Percentiles rank a stretch among this genome's conserved stretches.
phyloP scores from a whole-genome alignment of 176 grass and related monocot genomes.

The Oropetium thomaeum region DNA sequence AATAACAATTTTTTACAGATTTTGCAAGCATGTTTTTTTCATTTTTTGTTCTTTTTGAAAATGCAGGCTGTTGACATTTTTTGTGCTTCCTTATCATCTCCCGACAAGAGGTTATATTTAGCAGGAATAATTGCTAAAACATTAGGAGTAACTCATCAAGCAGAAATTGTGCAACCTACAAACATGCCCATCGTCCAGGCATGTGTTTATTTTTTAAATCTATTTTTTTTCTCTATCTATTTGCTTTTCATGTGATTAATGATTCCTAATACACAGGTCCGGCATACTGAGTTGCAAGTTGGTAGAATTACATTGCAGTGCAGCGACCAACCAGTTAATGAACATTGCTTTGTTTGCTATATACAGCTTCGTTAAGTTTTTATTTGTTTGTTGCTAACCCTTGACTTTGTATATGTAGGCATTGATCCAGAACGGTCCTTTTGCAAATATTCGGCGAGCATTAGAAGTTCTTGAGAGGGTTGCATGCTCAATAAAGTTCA shows the following conservation, averaged over 20 bases:
- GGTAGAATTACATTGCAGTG: constrained; percentile 73
- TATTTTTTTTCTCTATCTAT: constrained; percentile 4
- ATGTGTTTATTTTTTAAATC: constrained; percentile 20
- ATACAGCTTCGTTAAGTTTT: neutral
- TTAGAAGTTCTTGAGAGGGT: constrained; percentile 81
- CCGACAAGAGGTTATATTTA: constrained; percentile 53
- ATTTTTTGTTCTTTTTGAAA: neutral
- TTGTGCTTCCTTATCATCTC: constrained; percentile 57
- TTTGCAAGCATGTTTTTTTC: constrained; percentile 15
- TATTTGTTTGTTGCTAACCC: constrained; percentile 26
- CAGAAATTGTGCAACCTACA: constrained; percentile 35
- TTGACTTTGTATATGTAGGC: constrained; percentile 34
- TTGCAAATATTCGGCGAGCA: constrained; percentile 69
- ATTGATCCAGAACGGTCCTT: constrained; percentile 56
- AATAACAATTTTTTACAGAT: neutral
- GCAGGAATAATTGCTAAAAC: constrained; percentile 67
- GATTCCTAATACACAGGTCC: constrained; percentile 49
- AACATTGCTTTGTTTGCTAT: neutral
- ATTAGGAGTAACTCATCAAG: constrained; percentile 46
- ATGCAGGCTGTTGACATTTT: constrained; percentile 84
- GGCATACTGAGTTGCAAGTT: constrained; percentile 57
- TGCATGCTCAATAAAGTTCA: constrained; percentile 80
- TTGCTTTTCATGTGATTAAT: neutral
- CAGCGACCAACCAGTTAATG: constrained; percentile 48
- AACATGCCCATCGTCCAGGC: constrained; percentile 77